A percentile compares a stretch with the other conserved stretches of the same genome.
These are phyloP conservation scores for Acanthochlamys bracteata DNA, from an alignment of 106 monocot genomes.

Conservation along the genomic window DNA sequence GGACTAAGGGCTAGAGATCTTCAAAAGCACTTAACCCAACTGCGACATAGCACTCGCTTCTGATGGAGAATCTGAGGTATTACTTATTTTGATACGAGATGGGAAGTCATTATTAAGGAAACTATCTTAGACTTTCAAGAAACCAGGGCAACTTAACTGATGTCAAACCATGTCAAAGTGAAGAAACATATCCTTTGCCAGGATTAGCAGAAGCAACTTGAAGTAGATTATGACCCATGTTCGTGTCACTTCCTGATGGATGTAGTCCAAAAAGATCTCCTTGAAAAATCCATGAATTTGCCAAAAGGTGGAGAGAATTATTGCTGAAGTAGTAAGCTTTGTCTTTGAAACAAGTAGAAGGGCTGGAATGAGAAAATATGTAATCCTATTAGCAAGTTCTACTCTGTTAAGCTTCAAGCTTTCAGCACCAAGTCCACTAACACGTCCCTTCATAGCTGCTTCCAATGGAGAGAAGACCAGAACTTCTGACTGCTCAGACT, in stretches of 20 bases:
- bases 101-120: no score
- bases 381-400: constrained; percentile 33
- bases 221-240: constrained; percentile 66
- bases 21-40: no score
- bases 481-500: constrained; percentile 7
- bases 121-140: no score
- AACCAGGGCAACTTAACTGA: no score
- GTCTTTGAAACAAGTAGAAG: constrained; percentile 37
- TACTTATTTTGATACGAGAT: no score
- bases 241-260: constrained; percentile 57
- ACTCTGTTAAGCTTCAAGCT: constrained; percentile 41
- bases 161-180: constrained; percentile 26
- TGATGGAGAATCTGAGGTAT: no score
- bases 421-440: constrained; percentile 23
- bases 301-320: constrained; percentile 44
- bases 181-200: constrained; percentile 51
- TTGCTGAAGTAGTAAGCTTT: constrained; percentile 33
- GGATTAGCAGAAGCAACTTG: constrained; percentile 42
- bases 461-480: constrained; percentile 53
- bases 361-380: constrained; percentile 45
- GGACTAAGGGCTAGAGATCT: no score
- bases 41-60: no score
- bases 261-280: constrained; percentile 67
- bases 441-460: constrained; percentile 18
- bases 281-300: constrained; percentile 63